These are phyloP conservation scores for Dactylellina drechsleri DNA, from an alignment of 2,329 filamentous ascomycete genomes.

Conservation along the genomic window DNA sequence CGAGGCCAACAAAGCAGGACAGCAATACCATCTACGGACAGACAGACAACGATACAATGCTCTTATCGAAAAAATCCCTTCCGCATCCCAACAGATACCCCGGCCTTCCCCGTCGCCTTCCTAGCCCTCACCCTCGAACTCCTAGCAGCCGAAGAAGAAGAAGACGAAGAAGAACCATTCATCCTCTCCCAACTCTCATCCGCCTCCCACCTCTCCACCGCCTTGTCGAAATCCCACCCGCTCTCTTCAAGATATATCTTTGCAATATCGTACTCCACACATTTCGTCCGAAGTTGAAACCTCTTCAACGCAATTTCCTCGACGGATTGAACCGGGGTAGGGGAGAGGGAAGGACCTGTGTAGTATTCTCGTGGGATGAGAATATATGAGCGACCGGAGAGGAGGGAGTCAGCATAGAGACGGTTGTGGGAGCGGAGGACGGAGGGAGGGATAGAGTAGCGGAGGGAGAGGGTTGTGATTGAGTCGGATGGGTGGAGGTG, in stretches of 20 bases:
- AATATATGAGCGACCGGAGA: constrained; percentile 54
- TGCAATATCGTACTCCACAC: constrained; percentile 55
- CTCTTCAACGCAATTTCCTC: constrained; percentile 52
- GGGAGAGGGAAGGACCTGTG: constrained; percentile 48
- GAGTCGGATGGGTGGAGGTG: constrained; percentile 53
- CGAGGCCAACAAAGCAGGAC: no score
- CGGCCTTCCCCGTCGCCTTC: background rate
- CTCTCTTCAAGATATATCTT: constrained; percentile 55
- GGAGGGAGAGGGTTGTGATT: constrained; percentile 54
- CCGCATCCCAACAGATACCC: constrained; percentile 8
- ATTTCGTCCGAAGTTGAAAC: constrained; percentile 57
- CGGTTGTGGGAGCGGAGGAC: constrained; percentile 55
- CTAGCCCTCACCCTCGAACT: constrained; percentile 23
- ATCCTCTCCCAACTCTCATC: constrained; percentile 56
- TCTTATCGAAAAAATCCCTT: constrained; percentile 41
- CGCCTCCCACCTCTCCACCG: constrained; percentile 52
- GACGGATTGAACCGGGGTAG: constrained; percentile 44
- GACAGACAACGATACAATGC: background rate
- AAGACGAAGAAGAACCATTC: constrained; percentile 1
- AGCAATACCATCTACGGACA: background rate
- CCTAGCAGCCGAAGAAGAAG: background rate
- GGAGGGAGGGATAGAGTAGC: constrained; percentile 47
- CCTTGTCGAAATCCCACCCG: constrained; percentile 55
- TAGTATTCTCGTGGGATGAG: constrained; percentile 55
- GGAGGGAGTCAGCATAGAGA: constrained; percentile 55